A percentile compares a stretch with the other conserved stretches of the same genome.
Conservation (phyloP, 495 filamentous ascomycete species). For the Hypoxylon fragiforme region DNA sequence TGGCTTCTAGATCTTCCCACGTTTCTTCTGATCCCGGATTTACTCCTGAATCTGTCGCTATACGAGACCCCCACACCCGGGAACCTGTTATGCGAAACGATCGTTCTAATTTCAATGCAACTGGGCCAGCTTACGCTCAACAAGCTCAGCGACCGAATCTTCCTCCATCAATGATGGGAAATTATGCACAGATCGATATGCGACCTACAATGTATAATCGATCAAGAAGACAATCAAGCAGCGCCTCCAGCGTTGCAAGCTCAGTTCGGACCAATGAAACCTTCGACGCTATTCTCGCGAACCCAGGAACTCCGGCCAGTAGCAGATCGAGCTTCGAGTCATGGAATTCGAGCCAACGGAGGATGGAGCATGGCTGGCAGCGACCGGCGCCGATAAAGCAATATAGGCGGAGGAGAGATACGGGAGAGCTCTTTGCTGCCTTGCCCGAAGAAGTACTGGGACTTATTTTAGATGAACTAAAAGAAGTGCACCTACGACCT, state of each 20-base stretch:
- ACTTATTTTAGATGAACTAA: conserved; percentile 54
- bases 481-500: conserved; percentile 47
- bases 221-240: conserved; percentile 24
- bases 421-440: conserved; percentile 55
- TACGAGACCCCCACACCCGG: conserved; percentile 9
- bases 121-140: conserved; percentile 24
- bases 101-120: conserved; percentile 26
- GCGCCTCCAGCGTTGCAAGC: conserved; percentile 33
- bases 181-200: conserved; percentile 38
- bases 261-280: conserved; percentile 32
- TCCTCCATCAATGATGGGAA: conserved; percentile 32
- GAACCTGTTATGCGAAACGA: conserved; percentile 9
- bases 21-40: conserved; percentile 18
- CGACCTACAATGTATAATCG: conserved; percentile 29
- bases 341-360: conserved; percentile 34
- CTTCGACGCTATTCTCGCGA: conserved; percentile 37
- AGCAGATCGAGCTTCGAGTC: conserved; percentile 51
- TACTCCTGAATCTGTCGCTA: conserved; percentile 19
- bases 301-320: conserved; percentile 37
- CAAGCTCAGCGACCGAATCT: conserved; percentile 18
- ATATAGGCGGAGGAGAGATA: conserved; percentile 40
- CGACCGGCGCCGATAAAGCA: conserved; percentile 44
- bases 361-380: conserved; percentile 41
- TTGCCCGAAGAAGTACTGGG: conserved; percentile 62
- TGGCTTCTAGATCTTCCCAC: conserved; percentile 13